These are phyloP conservation scores for Fistulinella cinereoalba DNA, from an alignment of 1,284 basidiomycete species.

Conservation along the genomic window DNA sequence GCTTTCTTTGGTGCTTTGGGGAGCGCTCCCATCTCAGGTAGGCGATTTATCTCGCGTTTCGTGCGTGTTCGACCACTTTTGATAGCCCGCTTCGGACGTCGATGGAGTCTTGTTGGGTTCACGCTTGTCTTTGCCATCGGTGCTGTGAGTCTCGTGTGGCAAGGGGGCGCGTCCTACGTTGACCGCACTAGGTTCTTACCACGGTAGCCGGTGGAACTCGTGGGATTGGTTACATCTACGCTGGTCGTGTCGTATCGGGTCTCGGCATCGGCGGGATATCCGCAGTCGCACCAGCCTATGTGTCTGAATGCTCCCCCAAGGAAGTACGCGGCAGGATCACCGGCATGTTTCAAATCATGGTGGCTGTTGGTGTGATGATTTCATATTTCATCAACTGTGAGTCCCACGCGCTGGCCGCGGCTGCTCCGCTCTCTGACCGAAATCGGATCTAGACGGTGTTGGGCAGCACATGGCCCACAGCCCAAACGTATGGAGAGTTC, in stretches of 20 bases:
- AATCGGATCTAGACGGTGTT: constrained; percentile 49
- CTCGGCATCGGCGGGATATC: constrained; percentile 59
- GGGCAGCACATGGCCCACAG: constrained; percentile 50
- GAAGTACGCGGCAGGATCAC: constrained; percentile 69
- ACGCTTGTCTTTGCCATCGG: constrained; percentile 63
- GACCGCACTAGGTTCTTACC: constrained; percentile 44
- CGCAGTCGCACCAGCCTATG: constrained; percentile 70
- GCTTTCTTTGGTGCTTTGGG: constrained; percentile 77
- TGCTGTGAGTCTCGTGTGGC: constrained; percentile 44
- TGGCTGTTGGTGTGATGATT: constrained; percentile 72
- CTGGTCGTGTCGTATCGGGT: constrained; percentile 67
- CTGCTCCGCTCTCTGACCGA: background rate
- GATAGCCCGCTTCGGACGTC: constrained; percentile 54
- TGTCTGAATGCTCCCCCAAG: constrained; percentile 78
- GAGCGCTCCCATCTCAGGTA: constrained; percentile 63
- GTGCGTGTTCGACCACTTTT: background rate
- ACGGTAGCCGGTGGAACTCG: constrained; percentile 57
- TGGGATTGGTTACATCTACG: constrained; percentile 66
- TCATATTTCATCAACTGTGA: constrained; percentile 75
- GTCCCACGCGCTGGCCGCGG: constrained; percentile 22
- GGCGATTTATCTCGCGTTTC: constrained; percentile 9
- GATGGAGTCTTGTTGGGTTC: constrained; percentile 55
- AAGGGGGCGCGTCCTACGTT: background rate
- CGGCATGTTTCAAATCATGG: constrained; percentile 81
- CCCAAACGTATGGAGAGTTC: constrained; percentile 64